Evolutionary conservation across 2,329 filamentous ascomycete species (phyloP), one percentile per base, ranked within the genome.

Genomic region (Fusarium sp.): DNA sequence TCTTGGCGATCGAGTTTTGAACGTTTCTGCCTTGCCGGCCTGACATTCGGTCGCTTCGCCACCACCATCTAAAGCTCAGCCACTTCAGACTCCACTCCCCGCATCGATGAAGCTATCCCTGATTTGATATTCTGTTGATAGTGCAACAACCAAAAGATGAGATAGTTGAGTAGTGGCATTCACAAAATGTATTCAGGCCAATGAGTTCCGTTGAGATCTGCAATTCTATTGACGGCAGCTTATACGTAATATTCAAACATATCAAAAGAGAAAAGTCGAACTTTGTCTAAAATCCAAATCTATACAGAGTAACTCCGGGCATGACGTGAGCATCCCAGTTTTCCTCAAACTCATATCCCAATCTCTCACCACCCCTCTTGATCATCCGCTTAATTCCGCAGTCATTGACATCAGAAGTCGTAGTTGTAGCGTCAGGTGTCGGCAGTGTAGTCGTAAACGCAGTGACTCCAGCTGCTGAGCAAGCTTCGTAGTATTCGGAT

Each of bases 401-500:
- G 2, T 52, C 45, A 4, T 27, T 27, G 8, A 60, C 3, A 10
- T 10, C 10, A 27, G 6, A 6, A 6, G 25, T 27, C 14, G 25
- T 37, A 1, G 53, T 42, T 4, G 35, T 7, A 0, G 23, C 27
- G 0, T 3, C 43, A 5, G 59, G n/a, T 2, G 53, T 55, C 4
- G 47, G 9, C 2, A 63, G 45, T 3, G 60, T 68, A 18, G 57
- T 70, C 1, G 51, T 66, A 17, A 36, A 29, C 0, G 33, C 36
- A 18, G 67, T 49, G 3, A 58, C n/a, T 4, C 57, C 57, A 5
- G 48, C 59, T 18, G 47, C 37, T 0, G 45, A 66, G 17, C 54
- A 70, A 11, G 57, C 67, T 2, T 45, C 48, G 7, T 68, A 70
- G 27, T 70, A 68, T 6, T 20, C 45, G 3, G 41, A n/a, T 0